Conservation (phyloP, 352 stramenopile species). For the Phytopythium boreale region DNA sequence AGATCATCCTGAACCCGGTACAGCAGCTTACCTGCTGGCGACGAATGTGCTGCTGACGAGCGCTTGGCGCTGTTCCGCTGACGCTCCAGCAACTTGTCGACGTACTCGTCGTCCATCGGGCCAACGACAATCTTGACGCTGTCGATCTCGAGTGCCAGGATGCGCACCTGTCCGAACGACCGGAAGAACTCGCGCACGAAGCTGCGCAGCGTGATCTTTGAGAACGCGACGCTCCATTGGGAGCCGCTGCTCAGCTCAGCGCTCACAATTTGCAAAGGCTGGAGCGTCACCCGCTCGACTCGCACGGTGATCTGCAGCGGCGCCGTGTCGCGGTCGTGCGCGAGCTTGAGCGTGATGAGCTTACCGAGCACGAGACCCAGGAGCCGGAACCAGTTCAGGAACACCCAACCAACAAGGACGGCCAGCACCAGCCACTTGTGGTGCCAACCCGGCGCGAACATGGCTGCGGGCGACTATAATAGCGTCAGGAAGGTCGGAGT, state of each 20-base stretch:
- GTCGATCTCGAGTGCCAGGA: constrained; percentile 55
- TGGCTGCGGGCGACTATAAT: not conserved
- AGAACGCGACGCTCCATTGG: constrained; percentile 39
- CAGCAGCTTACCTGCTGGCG: not conserved
- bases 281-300: constrained; percentile 43
- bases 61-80: not conserved
- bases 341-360: constrained; percentile 31
- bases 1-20: too few species aligned
- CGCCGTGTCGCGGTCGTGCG: constrained; percentile 14
- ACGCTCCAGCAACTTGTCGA: constrained; percentile 23
- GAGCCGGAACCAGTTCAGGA: constrained; percentile 54
- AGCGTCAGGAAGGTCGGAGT: not conserved
- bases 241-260: constrained; percentile 34
- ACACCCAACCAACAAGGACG: constrained; percentile 33
- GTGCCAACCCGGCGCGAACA: constrained; percentile 34
- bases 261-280: constrained; percentile 41
- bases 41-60: not conserved
- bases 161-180: constrained; percentile 73
- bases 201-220: constrained; percentile 42
- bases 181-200: constrained; percentile 64
- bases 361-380: constrained; percentile 52
- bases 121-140: constrained; percentile 35
- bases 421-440: constrained; percentile 60
- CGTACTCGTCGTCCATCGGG: constrained; percentile 32
- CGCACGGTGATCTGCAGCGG: constrained; percentile 23